A percentile compares a stretch with the other conserved stretches of the same genome.
These are phyloP conservation scores for Paramecium biaurelia DNA, from an alignment of 73 alveolate genomes.

Conservation along the genomic window DNA sequence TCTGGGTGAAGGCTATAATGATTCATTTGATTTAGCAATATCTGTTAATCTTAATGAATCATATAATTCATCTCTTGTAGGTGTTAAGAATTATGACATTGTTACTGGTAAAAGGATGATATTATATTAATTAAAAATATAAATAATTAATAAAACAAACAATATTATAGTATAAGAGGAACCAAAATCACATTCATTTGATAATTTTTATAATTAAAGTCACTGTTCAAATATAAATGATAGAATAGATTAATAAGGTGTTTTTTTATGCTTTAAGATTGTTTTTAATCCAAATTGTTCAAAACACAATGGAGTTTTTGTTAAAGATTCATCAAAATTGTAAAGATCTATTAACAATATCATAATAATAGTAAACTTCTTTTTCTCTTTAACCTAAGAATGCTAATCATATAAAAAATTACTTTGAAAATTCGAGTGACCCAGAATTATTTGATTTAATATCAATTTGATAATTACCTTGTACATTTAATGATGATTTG, in stretches of 20 bases:
- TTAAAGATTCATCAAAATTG: constrained; percentile 75
- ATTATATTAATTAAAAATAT: neutral
- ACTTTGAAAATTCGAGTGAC: too few species aligned
- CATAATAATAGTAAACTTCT: constrained; percentile 68
- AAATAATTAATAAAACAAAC: neutral
- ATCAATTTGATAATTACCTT: too few species aligned
- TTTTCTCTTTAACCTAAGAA: constrained; percentile 57
- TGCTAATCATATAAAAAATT: too few species aligned
- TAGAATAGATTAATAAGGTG: too few species aligned
- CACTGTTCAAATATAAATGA: neutral
- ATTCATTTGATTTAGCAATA: neutral
- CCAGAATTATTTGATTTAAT: too few species aligned
- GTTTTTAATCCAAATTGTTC: too few species aligned
- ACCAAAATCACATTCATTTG: neutral
- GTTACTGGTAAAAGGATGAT: constrained; percentile 25
- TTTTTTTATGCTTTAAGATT: too few species aligned
- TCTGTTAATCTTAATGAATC: constrained; percentile 3
- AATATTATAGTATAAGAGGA: neutral
- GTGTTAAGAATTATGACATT: constrained; percentile 1
- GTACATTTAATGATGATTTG: too few species aligned
- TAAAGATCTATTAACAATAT: constrained; percentile 80
- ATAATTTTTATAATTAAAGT: neutral
- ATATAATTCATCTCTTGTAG: neutral
- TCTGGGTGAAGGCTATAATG: neutral
- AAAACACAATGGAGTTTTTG: constrained; percentile 77